Evolutionary conservation across 306 rosid genomes (phyloP), one percentile per base, ranked within the genome.

Genomic region (Pyrus betulifolia): DNA sequence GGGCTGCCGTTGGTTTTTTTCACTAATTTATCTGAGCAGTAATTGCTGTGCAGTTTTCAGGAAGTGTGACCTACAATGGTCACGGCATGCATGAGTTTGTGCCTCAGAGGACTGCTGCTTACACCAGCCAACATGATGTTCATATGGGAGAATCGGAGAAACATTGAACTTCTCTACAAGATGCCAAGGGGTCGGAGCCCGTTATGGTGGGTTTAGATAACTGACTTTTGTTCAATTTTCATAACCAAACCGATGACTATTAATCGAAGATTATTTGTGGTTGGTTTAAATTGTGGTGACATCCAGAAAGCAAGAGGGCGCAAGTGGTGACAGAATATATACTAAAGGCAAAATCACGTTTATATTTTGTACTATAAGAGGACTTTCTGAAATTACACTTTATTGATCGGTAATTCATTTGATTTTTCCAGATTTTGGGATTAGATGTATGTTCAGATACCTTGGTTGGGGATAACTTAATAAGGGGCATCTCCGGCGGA

Each of bases 401-500:
- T 67, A 61, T 11, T n/a, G 55, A 33, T 46, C 12, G 40, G 42
- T 38, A 30, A 25, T 2, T 12, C 44, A 3, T 28, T 22, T 23
- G 77, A 23, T 40, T 42, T 46, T 63, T 21, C 28, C 49, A 87
- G 90, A 74, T 84, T 76, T 30, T 87, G 75, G 90, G 86, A 60
- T 17, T 86, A 80, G 87, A 83, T 69, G 78, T 57, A 2, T 81
- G 89, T 57, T 87, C 89, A 23, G 87, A 83, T 76, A 77, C 81
- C 44, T 30, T 86, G 54, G 83, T 86, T 52, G 89, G 89, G 4
- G 77, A 86, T 69, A 78, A 69, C 49, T 72, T 83, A 85, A 17
- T 83, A 38, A 83, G 87, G 30, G 89, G 87, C 1, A 86, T 86
- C 65, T 86, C 89, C 1, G 87, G 89, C 30, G 89, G 89, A 69